Percentiles rank a stretch among this genome's conserved stretches.
Conservation (phyloP, 306 rosid species). For the Trichosanthes cucumerina region DNA sequence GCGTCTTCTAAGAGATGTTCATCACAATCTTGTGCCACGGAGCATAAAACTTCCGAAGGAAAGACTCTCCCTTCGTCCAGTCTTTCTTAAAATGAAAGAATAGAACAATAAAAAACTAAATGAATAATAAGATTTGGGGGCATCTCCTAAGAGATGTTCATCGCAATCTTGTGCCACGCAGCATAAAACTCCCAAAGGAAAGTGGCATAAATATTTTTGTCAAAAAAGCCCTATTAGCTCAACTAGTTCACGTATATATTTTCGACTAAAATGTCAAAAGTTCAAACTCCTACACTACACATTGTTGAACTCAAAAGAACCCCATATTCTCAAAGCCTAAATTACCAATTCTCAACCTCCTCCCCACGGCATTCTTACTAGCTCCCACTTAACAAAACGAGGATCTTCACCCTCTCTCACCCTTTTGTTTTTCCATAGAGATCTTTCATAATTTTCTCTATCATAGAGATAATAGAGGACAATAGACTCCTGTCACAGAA, state of each 20-base stretch:
- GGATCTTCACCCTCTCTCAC: not conserved
- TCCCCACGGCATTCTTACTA: not conserved
- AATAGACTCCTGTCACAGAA: not conserved
- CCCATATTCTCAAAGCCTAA: not conserved
- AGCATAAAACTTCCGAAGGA: not conserved
- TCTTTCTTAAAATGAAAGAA: not conserved
- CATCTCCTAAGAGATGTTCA: not conserved
- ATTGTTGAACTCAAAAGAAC: not conserved
- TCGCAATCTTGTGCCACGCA: not conserved
- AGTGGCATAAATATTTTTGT: not conserved
- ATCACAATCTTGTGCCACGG: not conserved
- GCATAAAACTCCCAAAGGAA: not conserved
- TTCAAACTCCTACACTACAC: not conserved
- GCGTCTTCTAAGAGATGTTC: not conserved
- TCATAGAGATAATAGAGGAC: not conserved
- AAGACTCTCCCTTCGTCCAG: not conserved
- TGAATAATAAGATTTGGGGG: not conserved
- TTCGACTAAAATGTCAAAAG: not conserved
- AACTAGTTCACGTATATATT: no score
- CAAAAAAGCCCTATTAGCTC: not conserved
- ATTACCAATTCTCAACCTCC: not conserved
- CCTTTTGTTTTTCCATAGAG: not conserved
- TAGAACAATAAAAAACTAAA: not conserved
- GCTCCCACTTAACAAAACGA: not conserved
- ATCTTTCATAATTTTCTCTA: not conserved